phyloP scores from a whole-genome alignment of 495 filamentous ascomycete genomes.

The Xylaria cubensis region DNA sequence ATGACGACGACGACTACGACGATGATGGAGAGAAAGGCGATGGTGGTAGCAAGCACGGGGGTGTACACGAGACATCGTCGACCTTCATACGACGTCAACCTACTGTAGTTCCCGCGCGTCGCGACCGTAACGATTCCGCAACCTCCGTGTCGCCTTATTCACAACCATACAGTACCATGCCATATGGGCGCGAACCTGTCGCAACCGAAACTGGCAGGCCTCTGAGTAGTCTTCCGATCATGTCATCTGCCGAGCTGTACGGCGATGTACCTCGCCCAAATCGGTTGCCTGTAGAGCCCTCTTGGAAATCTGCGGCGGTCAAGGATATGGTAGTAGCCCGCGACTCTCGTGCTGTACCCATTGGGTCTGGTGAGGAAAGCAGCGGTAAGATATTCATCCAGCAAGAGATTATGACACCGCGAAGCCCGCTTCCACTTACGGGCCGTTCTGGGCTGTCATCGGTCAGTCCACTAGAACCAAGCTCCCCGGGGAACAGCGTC shows the following conservation, averaged over 20 bases:
- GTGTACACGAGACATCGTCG: conserved; percentile 17
- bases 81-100: conserved; percentile 22
- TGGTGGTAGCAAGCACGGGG: conserved; percentile 5
- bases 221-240: background rate
- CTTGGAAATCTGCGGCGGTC: background rate
- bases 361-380: conserved; percentile 49
- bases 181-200: conserved; percentile 15
- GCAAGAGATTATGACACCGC: conserved; percentile 38
- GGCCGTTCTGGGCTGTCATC: conserved; percentile 16
- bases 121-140: conserved; percentile 20
- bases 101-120: background rate
- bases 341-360: conserved; percentile 30
- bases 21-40: conserved; percentile 1
- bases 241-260: conserved; percentile 1
- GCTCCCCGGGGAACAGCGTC: conserved; percentile 22
- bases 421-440: conserved; percentile 12
- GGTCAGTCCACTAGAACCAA: conserved; percentile 25
- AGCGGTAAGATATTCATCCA: conserved; percentile 50
- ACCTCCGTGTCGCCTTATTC: conserved; percentile 20
- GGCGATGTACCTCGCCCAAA: background rate
- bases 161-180: conserved; percentile 10
- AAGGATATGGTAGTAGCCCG: conserved; percentile 17
- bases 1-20: conserved; percentile 23
- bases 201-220: background rate
- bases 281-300: conserved; percentile 10